These are phyloP conservation scores for Allium sativum DNA, from an alignment of 106 monocot genomes.

Conservation along the genomic window DNA sequence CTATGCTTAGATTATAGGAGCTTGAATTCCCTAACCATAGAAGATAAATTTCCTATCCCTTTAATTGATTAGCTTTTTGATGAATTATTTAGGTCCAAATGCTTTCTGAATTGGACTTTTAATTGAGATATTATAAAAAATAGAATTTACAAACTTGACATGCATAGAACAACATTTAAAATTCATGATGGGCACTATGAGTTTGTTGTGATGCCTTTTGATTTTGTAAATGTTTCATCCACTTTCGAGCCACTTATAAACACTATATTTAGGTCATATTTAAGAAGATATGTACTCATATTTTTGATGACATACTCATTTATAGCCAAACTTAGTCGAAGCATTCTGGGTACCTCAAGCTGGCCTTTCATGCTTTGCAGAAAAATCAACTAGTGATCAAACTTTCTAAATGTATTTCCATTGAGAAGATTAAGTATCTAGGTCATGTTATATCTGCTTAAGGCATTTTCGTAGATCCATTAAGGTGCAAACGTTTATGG, in stretches of 20 bases:
- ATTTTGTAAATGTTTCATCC: constrained; percentile 2
- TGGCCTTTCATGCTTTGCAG: no score
- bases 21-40: background rate
- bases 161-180: constrained; percentile 6
- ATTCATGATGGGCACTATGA: constrained; percentile 11
- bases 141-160: background rate
- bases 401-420: no score
- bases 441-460: no score
- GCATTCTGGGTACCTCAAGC: no score
- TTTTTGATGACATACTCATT: constrained; percentile 7
- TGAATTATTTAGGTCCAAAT: constrained; percentile 3
- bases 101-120: constrained; percentile 6
- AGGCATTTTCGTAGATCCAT: no score
- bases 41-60: background rate
- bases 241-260: constrained; percentile 8
- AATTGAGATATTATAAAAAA: background rate
- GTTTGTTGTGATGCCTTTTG: constrained; percentile 8
- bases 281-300: constrained; percentile 3
- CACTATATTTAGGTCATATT: background rate
- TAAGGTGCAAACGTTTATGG: no score
- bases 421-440: no score
- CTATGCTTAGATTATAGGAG: background rate
- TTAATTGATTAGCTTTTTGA: constrained; percentile 6
- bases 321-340: background rate
- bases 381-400: no score